phyloP scores from a whole-genome alignment of 768 basidiomycete genomes.

The Russula ochroleuca region DNA sequence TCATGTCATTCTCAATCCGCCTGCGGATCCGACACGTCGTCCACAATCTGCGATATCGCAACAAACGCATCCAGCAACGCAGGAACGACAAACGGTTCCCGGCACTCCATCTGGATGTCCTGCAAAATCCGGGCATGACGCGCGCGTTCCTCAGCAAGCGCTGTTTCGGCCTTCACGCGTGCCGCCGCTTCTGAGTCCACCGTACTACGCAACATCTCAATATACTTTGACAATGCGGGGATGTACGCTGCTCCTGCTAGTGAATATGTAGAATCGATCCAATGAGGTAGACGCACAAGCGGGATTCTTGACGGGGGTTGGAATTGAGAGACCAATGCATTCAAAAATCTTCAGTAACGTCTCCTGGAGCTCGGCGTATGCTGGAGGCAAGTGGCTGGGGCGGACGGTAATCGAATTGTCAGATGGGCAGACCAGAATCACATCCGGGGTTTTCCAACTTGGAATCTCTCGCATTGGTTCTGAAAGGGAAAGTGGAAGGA shows the following conservation, averaged over 20 bases:
- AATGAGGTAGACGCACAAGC: conserved; percentile 7
- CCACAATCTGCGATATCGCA: conserved; percentile 31
- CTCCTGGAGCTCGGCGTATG: conserved; percentile 2
- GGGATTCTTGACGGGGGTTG: background rate
- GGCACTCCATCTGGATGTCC: conserved; percentile 27
- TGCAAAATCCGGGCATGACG: conserved; percentile 20
- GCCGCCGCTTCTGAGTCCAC: background rate
- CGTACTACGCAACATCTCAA: background rate
- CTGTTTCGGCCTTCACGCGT: conserved; percentile 6
- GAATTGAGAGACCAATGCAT: conserved; percentile 6
- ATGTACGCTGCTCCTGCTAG: background rate
- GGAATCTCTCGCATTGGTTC: background rate
- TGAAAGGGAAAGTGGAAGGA: conserved; percentile 6
- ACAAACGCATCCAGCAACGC: conserved; percentile 35
- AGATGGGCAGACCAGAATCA: background rate
- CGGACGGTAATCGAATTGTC: background rate
- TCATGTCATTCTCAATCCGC: background rate
- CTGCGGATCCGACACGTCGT: conserved; percentile 3
- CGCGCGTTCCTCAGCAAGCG: conserved; percentile 19
- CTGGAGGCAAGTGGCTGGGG: background rate
- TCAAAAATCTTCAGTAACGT: conserved; percentile 4
- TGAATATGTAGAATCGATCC: background rate
- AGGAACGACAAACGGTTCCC: conserved; percentile 34
- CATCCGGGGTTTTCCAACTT: background rate
- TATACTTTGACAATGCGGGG: background rate